phyloP scores from a whole-genome alignment of 2,329 filamentous ascomycete genomes.

The Aspergillus quadrilineatus region DNA sequence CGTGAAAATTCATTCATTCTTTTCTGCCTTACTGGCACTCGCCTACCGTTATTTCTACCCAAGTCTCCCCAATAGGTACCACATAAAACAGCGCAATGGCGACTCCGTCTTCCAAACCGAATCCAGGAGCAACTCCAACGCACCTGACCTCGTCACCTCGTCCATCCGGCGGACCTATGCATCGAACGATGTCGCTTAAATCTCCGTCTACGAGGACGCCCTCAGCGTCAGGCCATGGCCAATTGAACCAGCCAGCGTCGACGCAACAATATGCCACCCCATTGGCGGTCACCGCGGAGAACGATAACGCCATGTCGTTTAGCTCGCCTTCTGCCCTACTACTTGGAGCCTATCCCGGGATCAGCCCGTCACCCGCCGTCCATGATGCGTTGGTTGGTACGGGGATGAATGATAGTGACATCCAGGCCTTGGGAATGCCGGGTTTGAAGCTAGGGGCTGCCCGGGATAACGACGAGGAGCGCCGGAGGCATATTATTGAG shows the following conservation, averaged over 20 bases:
- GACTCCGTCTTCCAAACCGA: conserved; percentile 45
- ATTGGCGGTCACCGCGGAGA: conserved; percentile 35
- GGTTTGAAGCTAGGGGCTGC: conserved; percentile 36
- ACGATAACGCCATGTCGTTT: conserved; percentile 45
- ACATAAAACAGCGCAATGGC: conserved; percentile 35
- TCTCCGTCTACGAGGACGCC: conserved; percentile 48
- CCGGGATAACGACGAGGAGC: conserved; percentile 44
- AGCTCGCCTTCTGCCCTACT: conserved; percentile 48
- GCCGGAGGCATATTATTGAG: conserved; percentile 41
- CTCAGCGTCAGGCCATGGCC: conserved; percentile 38
- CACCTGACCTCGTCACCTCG: conserved; percentile 46
- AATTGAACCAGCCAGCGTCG: conserved; percentile 36
- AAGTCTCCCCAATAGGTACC: not conserved
- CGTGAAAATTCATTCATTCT: not conserved
- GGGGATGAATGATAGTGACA: conserved; percentile 40
- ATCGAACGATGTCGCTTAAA: conserved; percentile 44
- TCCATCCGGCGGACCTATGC: conserved; percentile 41
- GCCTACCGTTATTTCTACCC: not conserved
- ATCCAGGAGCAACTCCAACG: conserved; percentile 44
- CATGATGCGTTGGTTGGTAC: conserved; percentile 37
- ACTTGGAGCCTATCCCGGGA: conserved; percentile 43
- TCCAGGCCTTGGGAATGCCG: conserved; percentile 41
- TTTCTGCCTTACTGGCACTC: not conserved
- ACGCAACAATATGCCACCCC: conserved; percentile 47
- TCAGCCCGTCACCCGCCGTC: conserved; percentile 41